Base-by-base conservation (phyloP, 768 basidiomycete genomes). In the Xerocomellus dryophilus region DNA sequence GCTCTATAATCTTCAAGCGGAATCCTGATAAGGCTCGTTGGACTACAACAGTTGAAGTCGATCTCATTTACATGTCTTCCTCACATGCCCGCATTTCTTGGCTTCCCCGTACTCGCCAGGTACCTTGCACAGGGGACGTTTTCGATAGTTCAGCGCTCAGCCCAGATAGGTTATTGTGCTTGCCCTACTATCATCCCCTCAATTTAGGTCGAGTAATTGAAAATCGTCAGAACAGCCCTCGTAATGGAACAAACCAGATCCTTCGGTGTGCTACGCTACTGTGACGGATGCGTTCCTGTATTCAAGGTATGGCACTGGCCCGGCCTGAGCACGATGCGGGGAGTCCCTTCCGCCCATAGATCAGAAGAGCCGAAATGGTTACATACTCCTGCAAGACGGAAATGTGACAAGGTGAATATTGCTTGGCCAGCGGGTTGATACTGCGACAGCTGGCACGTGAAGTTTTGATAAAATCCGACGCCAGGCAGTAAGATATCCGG, bases 391-490 rank as follows among this genome's bases (percentile, higher is more conserved):
- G 47, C 43, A 8, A 66, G 47, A 42, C 49, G 61, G 18, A 66
- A 49, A 39, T 62, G 59, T 6, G 56, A 56, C 56, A 56, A 51
- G 17, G 50, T 56, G 35, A 63, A 66, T 27, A 61, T 61, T 0
- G 50, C 65, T 40, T 11, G 20, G 8, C 58, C 60, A 17, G 53
- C 43, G 4, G 50, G 51, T 40, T 56, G 31, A 34, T 66, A 56
- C 29, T 57, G 51, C 14, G 42, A 43, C 31, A 56, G 39, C 34
- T 48, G 39, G 32, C 61, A 48, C 8, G 58, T 58, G 18, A 67
- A 60, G 50, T 59, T 66, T 35, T 60, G 60, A 43, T 68, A 66
- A 50, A 40, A 52, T 31, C 57, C 62, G 5, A 52, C 23, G 7
- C 38, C 46, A 23, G 50, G 47, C 4, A 25, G 27, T 11, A 45